Percentiles rank a stretch among this genome's conserved stretches.
Evolutionary conservation across 805 yeast species (phyloP).

Genomic region (Sugiyamaella mastotermitis): DNA sequence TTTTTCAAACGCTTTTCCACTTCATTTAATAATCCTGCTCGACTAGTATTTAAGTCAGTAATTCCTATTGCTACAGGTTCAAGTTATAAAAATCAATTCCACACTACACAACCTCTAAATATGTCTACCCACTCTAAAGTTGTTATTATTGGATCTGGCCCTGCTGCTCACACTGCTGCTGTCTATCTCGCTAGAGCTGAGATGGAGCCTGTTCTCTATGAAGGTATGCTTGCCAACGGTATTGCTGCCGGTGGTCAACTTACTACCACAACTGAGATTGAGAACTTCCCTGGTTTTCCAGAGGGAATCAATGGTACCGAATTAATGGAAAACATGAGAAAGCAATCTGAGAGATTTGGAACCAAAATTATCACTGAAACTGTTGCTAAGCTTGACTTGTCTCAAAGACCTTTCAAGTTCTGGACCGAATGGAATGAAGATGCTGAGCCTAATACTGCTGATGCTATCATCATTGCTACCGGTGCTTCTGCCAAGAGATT

Average conservation of each 20-base stretch:
- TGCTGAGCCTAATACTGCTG: constrained; percentile 83
- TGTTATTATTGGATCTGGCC: constrained; percentile 76
- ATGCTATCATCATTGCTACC: constrained; percentile 88
- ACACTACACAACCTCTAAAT: constrained; percentile 9
- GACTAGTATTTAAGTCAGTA: constrained; percentile 3
- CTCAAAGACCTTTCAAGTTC: constrained; percentile 85
- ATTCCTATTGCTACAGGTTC: constrained; percentile 1
- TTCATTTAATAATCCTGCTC: background rate
- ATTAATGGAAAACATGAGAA: constrained; percentile 91
- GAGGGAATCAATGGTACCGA: constrained; percentile 80
- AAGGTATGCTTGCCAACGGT: constrained; percentile 96
- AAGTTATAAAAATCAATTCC: background rate
- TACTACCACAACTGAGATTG: constrained; percentile 97
- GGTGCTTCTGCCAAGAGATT: constrained; percentile 98
- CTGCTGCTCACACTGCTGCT: constrained; percentile 99
- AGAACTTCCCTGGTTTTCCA: constrained; percentile 99
- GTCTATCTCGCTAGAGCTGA: constrained; percentile 96
- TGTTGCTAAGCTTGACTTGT: constrained; percentile 83
- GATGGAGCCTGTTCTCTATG: constrained; percentile 86
- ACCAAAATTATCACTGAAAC: constrained; percentile 95
- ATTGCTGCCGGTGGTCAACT: constrained; percentile 98
- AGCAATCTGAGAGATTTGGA: constrained; percentile 82
- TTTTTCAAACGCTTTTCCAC: background rate
- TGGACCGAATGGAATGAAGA: constrained; percentile 97
- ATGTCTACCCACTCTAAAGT: constrained; percentile 29